Percentiles rank a stretch among this genome's conserved stretches.
Conservation (phyloP, 352 stramenopile species). For the Globisporangium orthogonon region DNA sequence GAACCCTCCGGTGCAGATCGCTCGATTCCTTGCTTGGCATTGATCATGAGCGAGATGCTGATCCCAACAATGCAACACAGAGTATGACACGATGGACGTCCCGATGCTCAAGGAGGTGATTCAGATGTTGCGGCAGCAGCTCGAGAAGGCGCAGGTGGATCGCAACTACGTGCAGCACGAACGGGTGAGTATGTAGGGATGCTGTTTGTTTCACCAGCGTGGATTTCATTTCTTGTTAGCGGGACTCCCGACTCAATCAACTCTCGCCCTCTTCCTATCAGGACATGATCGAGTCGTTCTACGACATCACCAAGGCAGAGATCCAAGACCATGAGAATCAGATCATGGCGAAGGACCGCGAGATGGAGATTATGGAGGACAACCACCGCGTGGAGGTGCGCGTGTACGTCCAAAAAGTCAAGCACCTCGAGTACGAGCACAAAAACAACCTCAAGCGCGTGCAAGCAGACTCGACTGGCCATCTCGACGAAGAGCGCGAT, state of each 20-base stretch:
- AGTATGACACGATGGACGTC: conserved; percentile 92
- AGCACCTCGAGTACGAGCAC: conserved; percentile 94
- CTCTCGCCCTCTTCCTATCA: conserved; percentile 14
- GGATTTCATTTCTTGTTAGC: too few species aligned
- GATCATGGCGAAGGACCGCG: conserved; percentile 89
- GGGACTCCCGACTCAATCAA: not conserved
- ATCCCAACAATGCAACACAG: conserved; percentile 16
- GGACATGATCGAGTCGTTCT: conserved; percentile 95
- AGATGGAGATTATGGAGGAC: conserved; percentile 95
- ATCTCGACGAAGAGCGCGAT: conserved; percentile 75
- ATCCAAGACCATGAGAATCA: conserved; percentile 89
- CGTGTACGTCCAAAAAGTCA: conserved; percentile 94
- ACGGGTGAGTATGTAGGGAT: conserved; percentile 28
- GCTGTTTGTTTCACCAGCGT: not conserved
- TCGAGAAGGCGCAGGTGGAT: conserved; percentile 88
- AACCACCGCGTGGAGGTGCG: conserved; percentile 91
- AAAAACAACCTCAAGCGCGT: conserved; percentile 91
- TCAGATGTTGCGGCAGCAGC: conserved; percentile 88
- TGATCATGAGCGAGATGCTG: not conserved
- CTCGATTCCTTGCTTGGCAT: not conserved
- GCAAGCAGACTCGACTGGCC: conserved; percentile 44
- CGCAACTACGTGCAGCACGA: conserved; percentile 95
- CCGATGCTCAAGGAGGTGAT: conserved; percentile 92
- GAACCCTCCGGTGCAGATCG: conserved; percentile 53
- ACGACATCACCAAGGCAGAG: conserved; percentile 92